Evolutionary conservation across 78 protist genomes (phyloP).

Genomic region (Emiliania huxleyi): DNA sequence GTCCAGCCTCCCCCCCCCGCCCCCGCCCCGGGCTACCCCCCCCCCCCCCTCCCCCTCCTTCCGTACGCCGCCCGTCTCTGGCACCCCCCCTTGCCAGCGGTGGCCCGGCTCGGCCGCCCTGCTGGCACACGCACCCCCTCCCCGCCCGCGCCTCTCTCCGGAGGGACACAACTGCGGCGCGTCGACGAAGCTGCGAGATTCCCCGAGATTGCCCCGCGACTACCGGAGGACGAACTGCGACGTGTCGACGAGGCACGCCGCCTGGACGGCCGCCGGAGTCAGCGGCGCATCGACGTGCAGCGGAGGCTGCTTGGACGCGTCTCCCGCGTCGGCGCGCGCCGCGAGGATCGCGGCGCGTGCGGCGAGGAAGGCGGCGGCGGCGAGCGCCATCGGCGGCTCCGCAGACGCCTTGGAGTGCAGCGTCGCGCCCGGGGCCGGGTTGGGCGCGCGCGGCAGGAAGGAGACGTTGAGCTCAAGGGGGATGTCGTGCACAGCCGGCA

Average conservation of each 20-base stretch:
- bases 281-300: not conserved
- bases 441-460: not conserved
- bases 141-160: no score
- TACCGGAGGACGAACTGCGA: not conserved
- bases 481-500: conserved; percentile 8
- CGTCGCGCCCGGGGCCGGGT: not conserved
- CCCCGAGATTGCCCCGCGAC: no score
- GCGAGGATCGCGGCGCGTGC: conserved; percentile 40
- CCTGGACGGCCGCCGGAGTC: not conserved
- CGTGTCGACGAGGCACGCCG: not conserved
- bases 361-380: conserved; percentile 30
- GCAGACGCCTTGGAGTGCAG: conserved; percentile 49
- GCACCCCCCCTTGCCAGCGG: no score
- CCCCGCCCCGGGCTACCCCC: no score
- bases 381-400: conserved; percentile 61
- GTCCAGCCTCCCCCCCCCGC: no score
- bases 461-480: conserved; percentile 25
- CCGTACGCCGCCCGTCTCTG: no score
- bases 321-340: conserved; percentile 28
- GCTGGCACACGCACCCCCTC: no score
- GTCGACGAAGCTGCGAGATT: no score
- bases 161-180: no score
- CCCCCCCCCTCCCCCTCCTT: no score
- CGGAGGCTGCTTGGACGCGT: not conserved
- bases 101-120: no score